Conservation (phyloP, 1,284 basidiomycete species). For the Mycena citricolor region DNA sequence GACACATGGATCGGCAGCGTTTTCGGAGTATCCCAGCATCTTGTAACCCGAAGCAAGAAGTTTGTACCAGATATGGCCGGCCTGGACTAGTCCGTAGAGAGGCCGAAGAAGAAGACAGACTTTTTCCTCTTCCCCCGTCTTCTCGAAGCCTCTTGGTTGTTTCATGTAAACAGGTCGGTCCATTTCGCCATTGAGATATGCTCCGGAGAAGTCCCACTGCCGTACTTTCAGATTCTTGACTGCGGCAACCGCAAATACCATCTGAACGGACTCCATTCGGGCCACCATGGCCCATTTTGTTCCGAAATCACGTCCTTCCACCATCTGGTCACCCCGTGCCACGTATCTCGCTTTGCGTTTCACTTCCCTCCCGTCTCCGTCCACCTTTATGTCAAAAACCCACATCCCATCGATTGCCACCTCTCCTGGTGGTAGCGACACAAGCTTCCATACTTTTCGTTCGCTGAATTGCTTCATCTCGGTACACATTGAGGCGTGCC, state of each 20-base stretch:
- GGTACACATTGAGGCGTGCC: constrained; percentile 13
- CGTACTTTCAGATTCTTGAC: constrained; percentile 2
- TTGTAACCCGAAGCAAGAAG: neutral
- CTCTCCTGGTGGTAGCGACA: constrained; percentile 15
- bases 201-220: constrained; percentile 15
- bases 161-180: constrained; percentile 14
- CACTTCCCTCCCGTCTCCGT: neutral
- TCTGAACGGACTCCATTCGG: constrained; percentile 15
- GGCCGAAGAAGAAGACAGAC: constrained; percentile 1
- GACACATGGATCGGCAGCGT: constrained; percentile 5
- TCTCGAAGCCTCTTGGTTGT: constrained; percentile 16
- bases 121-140: constrained; percentile 21
- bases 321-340: too few relatives aligned
- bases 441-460: too few relatives aligned
- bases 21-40: constrained; percentile 8
- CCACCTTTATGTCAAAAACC: constrained; percentile 2
- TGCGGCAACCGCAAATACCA: constrained; percentile 17
- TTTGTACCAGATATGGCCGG: constrained; percentile 14
- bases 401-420: constrained; percentile 6
- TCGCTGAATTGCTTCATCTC: too few relatives aligned
- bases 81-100: constrained; percentile 9
- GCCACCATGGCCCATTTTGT: constrained; percentile 18
- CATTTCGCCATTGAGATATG: constrained; percentile 12
- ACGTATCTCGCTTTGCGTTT: constrained; percentile 1
- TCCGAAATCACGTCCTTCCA: constrained; percentile 3